Evolutionary conservation across 2,329 filamentous ascomycete species (phyloP).

Genomic region (Emmonsiellopsis sp.): DNA sequence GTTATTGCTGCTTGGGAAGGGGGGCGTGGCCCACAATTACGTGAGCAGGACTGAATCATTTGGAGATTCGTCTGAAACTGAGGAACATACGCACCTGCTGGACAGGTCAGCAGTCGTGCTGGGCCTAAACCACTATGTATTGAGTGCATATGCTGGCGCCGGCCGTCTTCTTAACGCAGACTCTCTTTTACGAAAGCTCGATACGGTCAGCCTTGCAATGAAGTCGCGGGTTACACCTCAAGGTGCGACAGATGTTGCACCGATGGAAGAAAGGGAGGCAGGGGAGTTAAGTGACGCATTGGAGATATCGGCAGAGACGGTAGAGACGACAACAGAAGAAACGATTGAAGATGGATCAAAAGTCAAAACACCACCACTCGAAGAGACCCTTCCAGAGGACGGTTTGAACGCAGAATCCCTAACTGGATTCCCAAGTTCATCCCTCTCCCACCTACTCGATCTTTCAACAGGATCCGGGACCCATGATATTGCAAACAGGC

Average conservation of each 20-base stretch:
- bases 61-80: background rate
- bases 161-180: constrained; percentile 8
- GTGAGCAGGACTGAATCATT: too few species aligned
- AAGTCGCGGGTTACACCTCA: too few species aligned
- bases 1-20: constrained; percentile 20
- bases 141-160: constrained; percentile 9
- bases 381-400: background rate
- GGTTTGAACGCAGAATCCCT: background rate
- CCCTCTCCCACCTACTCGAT: constrained; percentile 44
- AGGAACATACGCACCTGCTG: background rate
- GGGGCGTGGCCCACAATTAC: too few species aligned
- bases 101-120: constrained; percentile 8
- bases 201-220: background rate
- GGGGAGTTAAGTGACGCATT: too few species aligned
- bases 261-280: too few species aligned
- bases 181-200: constrained; percentile 8
- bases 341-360: too few species aligned
- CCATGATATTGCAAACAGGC: constrained; percentile 43
- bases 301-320: too few species aligned
- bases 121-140: constrained; percentile 11
- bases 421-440: constrained; percentile 31
- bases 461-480: constrained; percentile 37
- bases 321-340: too few species aligned
- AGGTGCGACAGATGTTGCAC: too few species aligned
- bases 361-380: background rate